These are phyloP conservation scores for Boechera divaricarpa DNA, from an alignment of 345 rosid species.

Conservation along the genomic window DNA sequence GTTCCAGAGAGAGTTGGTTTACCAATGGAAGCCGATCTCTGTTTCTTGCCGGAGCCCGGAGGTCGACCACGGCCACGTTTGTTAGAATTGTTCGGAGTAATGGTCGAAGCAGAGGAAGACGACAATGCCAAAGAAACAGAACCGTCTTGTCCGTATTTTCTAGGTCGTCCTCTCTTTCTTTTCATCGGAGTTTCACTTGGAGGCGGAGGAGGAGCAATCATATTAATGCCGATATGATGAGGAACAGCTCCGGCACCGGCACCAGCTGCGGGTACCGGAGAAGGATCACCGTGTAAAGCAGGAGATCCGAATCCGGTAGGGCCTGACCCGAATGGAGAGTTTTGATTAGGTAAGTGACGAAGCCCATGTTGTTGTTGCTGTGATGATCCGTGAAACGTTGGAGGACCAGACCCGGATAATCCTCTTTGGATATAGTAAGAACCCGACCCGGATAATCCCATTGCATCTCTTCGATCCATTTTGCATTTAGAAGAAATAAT, in stretches of 20 bases:
- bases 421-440: slow-evolving; percentile 88
- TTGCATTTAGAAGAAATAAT: slow-evolving; percentile 59
- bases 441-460: slow-evolving; percentile 76
- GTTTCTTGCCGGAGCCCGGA: slow-evolving; percentile 85
- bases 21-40: slow-evolving; percentile 72
- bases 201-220: slow-evolving; percentile 52
- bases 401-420: slow-evolving; percentile 66
- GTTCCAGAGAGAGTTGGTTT: slow-evolving; percentile 33
- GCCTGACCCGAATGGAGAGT: slow-evolving; percentile 65
- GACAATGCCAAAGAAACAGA: slow-evolving; percentile 80
- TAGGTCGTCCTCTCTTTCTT: slow-evolving; percentile 90
- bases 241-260: slow-evolving; percentile 54
- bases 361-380: slow-evolving; percentile 44
- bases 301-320: slow-evolving; percentile 49
- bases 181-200: slow-evolving; percentile 61
- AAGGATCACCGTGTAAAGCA: slow-evolving; percentile 40
- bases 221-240: slow-evolving; percentile 59
- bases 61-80: slow-evolving; percentile 96
- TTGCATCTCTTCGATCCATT: slow-evolving; percentile 95
- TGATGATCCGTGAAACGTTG: slow-evolving; percentile 64
- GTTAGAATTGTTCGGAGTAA: slow-evolving; percentile 56
- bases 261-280: slow-evolving; percentile 33
- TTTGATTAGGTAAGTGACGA: slow-evolving; percentile 56
- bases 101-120: slow-evolving; percentile 57
- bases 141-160: slow-evolving; percentile 85